Evolutionary conservation across 768 basidiomycete genomes (phyloP).

Genomic region (Tricholoma bakamatsutake): DNA sequence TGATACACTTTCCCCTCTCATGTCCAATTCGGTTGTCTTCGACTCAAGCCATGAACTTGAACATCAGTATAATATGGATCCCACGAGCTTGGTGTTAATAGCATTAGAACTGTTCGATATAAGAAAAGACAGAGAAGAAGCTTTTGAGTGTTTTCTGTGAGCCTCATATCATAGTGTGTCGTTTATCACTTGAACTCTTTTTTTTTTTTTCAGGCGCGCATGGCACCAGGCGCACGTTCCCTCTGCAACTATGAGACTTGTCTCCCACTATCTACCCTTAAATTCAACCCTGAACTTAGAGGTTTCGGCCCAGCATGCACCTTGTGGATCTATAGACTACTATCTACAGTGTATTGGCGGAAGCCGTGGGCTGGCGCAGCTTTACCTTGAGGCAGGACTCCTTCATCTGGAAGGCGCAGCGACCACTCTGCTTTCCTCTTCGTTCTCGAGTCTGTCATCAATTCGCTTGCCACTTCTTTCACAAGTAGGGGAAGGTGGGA

Average conservation of each 20-base stretch:
- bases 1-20: conserved; percentile 47
- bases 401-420: conserved; percentile 81
- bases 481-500: conserved; percentile 49
- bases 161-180: conserved; percentile 21
- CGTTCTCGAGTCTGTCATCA: conserved; percentile 73
- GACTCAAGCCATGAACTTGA: conserved; percentile 47
- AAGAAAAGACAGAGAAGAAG: conserved; percentile 66
- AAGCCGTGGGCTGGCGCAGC: conserved; percentile 56
- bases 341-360: conserved; percentile 66
- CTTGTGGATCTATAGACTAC: conserved; percentile 52
- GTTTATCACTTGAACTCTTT: conserved; percentile 2
- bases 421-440: conserved; percentile 61
- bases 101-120: conserved; percentile 72
- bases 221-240: conserved; percentile 77
- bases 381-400: conserved; percentile 74
- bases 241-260: conserved; percentile 72
- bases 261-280: conserved; percentile 64
- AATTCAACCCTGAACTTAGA: conserved; percentile 37
- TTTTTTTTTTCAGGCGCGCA: conserved; percentile 49
- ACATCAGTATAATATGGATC: conserved; percentile 78
- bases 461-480: conserved; percentile 58
- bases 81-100: conserved; percentile 70
- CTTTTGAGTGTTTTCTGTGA: conserved; percentile 78
- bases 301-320: conserved; percentile 29
- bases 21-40: conserved; percentile 48